phyloP scores from a whole-genome alignment of 768 basidiomycete genomes.

The Crepidotus variabilis region DNA sequence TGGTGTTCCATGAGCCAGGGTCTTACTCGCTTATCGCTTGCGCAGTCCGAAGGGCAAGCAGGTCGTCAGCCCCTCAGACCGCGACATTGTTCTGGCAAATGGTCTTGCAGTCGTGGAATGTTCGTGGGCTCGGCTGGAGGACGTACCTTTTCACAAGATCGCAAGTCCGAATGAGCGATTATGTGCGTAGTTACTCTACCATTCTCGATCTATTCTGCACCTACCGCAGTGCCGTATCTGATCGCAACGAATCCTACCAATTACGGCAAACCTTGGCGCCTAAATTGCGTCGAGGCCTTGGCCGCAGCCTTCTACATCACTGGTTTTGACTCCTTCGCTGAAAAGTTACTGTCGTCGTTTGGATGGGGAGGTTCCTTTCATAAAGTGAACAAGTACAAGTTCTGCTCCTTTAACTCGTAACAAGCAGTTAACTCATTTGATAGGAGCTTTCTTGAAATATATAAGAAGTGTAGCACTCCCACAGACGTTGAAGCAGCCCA shows the following conservation, averaged over 20 bases:
- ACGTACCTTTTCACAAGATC: slow-evolving; percentile 93
- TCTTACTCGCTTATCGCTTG: neutral
- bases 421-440: neutral
- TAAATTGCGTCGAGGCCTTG: slow-evolving; percentile 93
- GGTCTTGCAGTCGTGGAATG: slow-evolving; percentile 98
- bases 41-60: slow-evolving; percentile 68
- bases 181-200: slow-evolving; percentile 44
- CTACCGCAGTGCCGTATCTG: slow-evolving; percentile 79
- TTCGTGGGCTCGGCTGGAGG: slow-evolving; percentile 94
- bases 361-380: slow-evolving; percentile 91
- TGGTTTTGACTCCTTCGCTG: slow-evolving; percentile 79
- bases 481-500: slow-evolving; percentile 59
- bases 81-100: slow-evolving; percentile 63
- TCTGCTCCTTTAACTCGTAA: neutral
- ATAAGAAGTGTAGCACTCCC: slow-evolving; percentile 65
- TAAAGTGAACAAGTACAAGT: slow-evolving; percentile 68
- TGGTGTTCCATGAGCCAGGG: neutral
- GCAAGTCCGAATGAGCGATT: slow-evolving; percentile 89
- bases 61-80: slow-evolving; percentile 79
- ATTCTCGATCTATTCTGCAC: neutral
- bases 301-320: slow-evolving; percentile 95
- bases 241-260: slow-evolving; percentile 96
- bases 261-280: slow-evolving; percentile 94
- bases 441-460: slow-evolving; percentile 67
- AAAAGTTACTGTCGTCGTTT: slow-evolving; percentile 73